Conservation (phyloP, 2,329 filamentous ascomycete genomes). For the Helicocarpus griseus region DNA sequence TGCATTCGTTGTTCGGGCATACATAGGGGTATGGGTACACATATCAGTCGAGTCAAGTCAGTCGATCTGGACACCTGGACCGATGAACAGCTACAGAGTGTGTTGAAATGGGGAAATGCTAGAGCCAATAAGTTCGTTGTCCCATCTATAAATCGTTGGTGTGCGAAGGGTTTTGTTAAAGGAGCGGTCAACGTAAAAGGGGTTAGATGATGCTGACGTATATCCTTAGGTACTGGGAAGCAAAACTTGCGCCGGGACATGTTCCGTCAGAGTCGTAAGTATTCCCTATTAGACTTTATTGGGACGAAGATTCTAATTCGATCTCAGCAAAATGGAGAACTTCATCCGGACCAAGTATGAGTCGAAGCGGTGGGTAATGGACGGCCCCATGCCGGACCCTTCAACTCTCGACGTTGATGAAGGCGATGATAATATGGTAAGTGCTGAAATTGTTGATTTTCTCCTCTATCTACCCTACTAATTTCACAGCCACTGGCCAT, state of each 20-base stretch:
- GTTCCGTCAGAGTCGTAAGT: slow-evolving; percentile 74
- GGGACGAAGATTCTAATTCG: neutral
- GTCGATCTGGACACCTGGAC: slow-evolving; percentile 98
- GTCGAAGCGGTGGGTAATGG: slow-evolving; percentile 98
- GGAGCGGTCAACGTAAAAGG: slow-evolving; percentile 6
- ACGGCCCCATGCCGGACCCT: slow-evolving; percentile 89
- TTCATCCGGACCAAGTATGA: slow-evolving; percentile 99
- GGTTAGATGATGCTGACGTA: slow-evolving; percentile 17
- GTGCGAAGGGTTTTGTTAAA: neutral
- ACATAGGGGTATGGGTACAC: slow-evolving; percentile 96
- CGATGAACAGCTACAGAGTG: slow-evolving; percentile 90
- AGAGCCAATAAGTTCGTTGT: slow-evolving; percentile 75
- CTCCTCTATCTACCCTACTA: neutral
- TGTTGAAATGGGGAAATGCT: slow-evolving; percentile 90
- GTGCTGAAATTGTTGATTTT: slow-evolving; percentile 34
- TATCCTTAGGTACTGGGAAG: slow-evolving; percentile 67
- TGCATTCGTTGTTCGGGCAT: slow-evolving; percentile 98
- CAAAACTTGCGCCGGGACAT: slow-evolving; percentile 83
- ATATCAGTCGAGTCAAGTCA: slow-evolving; percentile 96
- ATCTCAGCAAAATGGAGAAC: slow-evolving; percentile 81
- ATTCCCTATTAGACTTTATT: slow-evolving; percentile 5
- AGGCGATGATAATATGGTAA: slow-evolving; percentile 70
- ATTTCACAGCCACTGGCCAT: slow-evolving; percentile 49
- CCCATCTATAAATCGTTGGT: neutral
- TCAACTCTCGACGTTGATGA: slow-evolving; percentile 68